phyloP scores from a whole-genome alignment of 768 basidiomycete species.

The Amanita rimosa region DNA sequence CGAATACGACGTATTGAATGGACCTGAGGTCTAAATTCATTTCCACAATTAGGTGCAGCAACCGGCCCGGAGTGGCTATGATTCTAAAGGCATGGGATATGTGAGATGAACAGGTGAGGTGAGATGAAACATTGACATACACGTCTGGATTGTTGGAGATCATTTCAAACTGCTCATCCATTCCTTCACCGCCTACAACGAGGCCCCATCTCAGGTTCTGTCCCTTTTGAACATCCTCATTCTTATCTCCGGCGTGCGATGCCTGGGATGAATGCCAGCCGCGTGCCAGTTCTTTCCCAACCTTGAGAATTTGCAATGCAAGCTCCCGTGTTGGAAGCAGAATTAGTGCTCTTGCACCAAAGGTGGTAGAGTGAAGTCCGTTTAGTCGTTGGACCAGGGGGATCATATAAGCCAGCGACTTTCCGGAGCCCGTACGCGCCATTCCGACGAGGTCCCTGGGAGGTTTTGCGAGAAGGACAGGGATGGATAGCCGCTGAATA shows the following conservation, averaged over 20 bases:
- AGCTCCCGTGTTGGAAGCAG: conserved; percentile 90
- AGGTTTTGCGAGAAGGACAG: conserved; percentile 70
- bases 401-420: conserved; percentile 92
- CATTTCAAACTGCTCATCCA: conserved; percentile 96
- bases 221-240: conserved; percentile 42
- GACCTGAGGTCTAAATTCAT: conserved; percentile 90
- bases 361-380: conserved; percentile 65
- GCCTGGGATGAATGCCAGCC: conserved; percentile 58
- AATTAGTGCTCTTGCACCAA: conserved; percentile 81
- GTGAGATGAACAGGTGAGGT: conserved; percentile 1
- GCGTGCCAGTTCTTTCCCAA: conserved; percentile 88
- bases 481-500: conserved; percentile 87
- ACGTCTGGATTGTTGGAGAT: conserved; percentile 91
- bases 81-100: conserved; percentile 41
- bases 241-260: conserved; percentile 68
- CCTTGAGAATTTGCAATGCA: conserved; percentile 86
- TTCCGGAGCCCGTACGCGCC: conserved; percentile 97
- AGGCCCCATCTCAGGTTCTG: conserved; percentile 81
- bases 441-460: conserved; percentile 93
- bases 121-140: conserved; percentile 37
- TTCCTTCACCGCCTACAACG: conserved; percentile 88
- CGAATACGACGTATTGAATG: conserved; percentile 86
- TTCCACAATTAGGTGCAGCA: conserved; percentile 93
- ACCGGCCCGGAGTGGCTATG: conserved; percentile 94
- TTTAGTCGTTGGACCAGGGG: conserved; percentile 83